A percentile compares a stretch with the other conserved stretches of the same genome.
phyloP scores from a whole-genome alignment of 495 filamentous ascomycete species.

The Opeltia flavorubescens region DNA sequence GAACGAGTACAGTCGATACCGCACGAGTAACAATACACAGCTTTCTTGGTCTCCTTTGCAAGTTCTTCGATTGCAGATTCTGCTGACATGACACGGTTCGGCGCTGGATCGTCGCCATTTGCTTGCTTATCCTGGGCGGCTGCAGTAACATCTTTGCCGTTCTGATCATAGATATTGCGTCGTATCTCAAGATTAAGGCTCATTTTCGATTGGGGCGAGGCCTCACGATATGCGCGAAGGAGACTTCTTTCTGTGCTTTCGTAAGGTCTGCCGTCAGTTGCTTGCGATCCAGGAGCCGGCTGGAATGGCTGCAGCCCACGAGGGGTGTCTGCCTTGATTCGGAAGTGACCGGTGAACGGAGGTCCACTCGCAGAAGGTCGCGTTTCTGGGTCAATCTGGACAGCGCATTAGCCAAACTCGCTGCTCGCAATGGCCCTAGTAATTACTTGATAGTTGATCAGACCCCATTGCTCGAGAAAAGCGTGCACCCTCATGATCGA shows the following conservation, averaged over 20 bases:
- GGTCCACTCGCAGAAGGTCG: slow-evolving; percentile 91
- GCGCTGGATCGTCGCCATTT: slow-evolving; percentile 54
- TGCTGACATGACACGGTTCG: slow-evolving; percentile 40
- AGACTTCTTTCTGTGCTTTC: slow-evolving; percentile 40
- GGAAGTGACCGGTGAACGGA: slow-evolving; percentile 94
- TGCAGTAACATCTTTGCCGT: slow-evolving; percentile 65
- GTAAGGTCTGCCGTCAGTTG: slow-evolving; percentile 61
- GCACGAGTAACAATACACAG: slow-evolving; percentile 75
- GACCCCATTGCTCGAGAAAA: slow-evolving; percentile 97
- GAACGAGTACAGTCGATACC: slow-evolving; percentile 85
- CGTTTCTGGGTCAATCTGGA: slow-evolving; percentile 85
- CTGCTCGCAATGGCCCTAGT: not conserved
- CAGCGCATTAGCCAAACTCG: slow-evolving; percentile 1
- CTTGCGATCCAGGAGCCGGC: slow-evolving; percentile 59
- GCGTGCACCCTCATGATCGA: slow-evolving; percentile 98
- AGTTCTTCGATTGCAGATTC: slow-evolving; percentile 37
- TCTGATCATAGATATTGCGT: slow-evolving; percentile 89
- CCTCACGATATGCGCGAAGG: slow-evolving; percentile 47
- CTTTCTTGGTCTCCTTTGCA: slow-evolving; percentile 48
- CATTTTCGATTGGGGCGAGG: slow-evolving; percentile 52
- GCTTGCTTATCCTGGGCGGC: slow-evolving; percentile 46
- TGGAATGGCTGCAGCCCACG: slow-evolving; percentile 91
- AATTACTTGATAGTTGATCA: slow-evolving; percentile 96
- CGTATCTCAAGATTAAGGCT: slow-evolving; percentile 81
- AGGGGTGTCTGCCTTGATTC: slow-evolving; percentile 84